Evolutionary conservation across 2,329 filamentous ascomycete species (phyloP), one percentile per base, ranked within the genome.

Genomic region (Laburnicola sp.): DNA sequence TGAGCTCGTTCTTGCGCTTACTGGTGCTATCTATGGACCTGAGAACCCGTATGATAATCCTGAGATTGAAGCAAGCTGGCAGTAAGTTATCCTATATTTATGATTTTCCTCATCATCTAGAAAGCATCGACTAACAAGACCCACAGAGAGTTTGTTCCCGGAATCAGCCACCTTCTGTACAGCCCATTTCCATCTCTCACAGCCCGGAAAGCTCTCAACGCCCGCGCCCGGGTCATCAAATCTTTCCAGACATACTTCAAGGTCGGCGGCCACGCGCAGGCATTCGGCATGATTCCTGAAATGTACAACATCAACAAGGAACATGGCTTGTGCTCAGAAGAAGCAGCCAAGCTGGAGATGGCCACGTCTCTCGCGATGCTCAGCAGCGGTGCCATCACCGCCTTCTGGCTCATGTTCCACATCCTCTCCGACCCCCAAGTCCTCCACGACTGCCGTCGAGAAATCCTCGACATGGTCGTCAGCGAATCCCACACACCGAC

Each of bases 291-390:
- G 48, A 68, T 74, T 0, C 54, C 65, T 26, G 67, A 70, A 21
- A 74, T 76, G 39, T 72, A 71, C 45, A 57, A 74, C 26, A 59
- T 58, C 2, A 70, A 70, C 43, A 56, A 54, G 0, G 49, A 63
- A 16, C 59, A 71, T 44, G 67, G 69, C 0, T 57, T 78, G 3
- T 48, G 64, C 2, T 36, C 70, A 0, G 54, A 57, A 22, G 75
- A 78, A 51, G 72, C 74, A 3, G 75, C 74, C 5, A 67, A 72
- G 32, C 72, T 73, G 48, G 75, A 78, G 52, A 70, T 76, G 41
- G 76, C 72, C 8, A 68, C 70, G 2, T 69, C 69, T 1, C 67
- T 78, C 42, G 76, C 71, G 0, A 58, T 76, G 27, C 59, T 79
- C 1, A 69, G 70, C 16, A 79, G 77, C 45, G 76, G 73, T 1